Base-by-base conservation (phyloP, 78 protist genomes). In the Andalucia godoyi region DNA sequence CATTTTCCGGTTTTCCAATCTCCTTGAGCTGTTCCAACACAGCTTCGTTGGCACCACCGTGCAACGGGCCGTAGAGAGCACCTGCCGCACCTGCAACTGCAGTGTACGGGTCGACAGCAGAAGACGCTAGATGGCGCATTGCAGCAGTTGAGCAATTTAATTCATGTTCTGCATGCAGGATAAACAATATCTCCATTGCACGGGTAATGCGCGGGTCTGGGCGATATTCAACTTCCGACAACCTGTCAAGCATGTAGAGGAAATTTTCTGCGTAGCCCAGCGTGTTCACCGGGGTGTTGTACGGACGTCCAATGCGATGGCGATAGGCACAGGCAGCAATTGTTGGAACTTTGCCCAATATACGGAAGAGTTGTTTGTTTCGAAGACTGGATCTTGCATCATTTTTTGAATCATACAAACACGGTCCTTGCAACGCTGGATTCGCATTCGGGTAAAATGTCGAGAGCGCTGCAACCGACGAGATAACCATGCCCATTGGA, bases 401-500 rank as follows among this genome's bases (percentile, higher is more conserved):
- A 45, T 45, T 17, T 15, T 45, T 18, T 18, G 49, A 45, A 45
- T 45, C 17, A 45, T 18, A 45, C 49, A 45, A 18, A 45, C 17
- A 45, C 17, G 17, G 15, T 45, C 15, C 49, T 45, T 45, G 49
- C 33, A 70, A 2, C 23, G 75, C 50, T 2, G 75, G 75, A 59
- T 33, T 41, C 34, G 55, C 66, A n/a, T 74, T 72, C 18, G 52
- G 73, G 59, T 74, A 49, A n/a, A 55, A 36, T n/a, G 75, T n/a
- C 5, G 12, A 43, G n/a, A 77, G 50, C 10, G 83, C 83, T 29
- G 76, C 76, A 15, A 77, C 58, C 37, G 83, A 45, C 37, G 72
- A 39, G 55, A 76, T 50, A 21, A 83, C 53, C 89, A 83, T 83
- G 30, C 85, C 82, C 89, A 83, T 83, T n/a, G 89, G 89, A 50